Base-by-base conservation (phyloP, 1,284 basidiomycete genomes). In the Puccinia hordei region DNA sequence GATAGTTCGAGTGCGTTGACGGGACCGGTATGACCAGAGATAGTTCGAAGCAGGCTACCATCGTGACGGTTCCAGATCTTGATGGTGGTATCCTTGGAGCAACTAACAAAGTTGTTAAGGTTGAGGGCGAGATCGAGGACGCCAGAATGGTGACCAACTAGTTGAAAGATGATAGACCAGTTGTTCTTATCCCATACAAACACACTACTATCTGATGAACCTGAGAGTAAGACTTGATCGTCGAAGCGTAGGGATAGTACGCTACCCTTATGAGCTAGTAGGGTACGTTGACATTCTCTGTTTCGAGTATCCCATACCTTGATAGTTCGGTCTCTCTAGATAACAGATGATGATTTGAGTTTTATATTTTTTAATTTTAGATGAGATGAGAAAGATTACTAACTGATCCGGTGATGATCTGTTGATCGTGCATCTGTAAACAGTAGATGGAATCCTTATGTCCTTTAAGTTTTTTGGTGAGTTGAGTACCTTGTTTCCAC, bases 11-110 rank as follows among this genome's bases (percentile, higher is more conserved):
- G 89, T 19, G 93, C 92, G 84, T 95, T 95, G 30, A 96, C 93
- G 2, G 94, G 92, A 0, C 92, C 93, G 76, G 92, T 90, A 83
- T 96, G 94, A 5, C 92, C 93, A n/a, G 88, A 86, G 55, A 96
- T 86, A 5, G 89, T 89, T 59, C 90, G 89, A 75, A 90, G 88
- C 44, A 90, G 86, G 55, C 87, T 86, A 22, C 92, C 86, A 0
- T 90, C 91, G 66, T 87, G 85, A 19, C 92, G 90, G 82, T 91
- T 87, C 90, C 93, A 95, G 19, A 96, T 89, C 17, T 91, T 89
- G 83, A 95, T 91, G 22, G 90, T 88, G 0, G 90, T 89, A 83
- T 95, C 94, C 85, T 95, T 94, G 4, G 82, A 83, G 66, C 93
- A 94, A 83, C 92, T 94, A 65, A 95, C 92, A 76, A 95, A 92